These are phyloP conservation scores for Talaromyces sp. DNA, from an alignment of 2,329 filamentous ascomycete species.

Conservation along the genomic window DNA sequence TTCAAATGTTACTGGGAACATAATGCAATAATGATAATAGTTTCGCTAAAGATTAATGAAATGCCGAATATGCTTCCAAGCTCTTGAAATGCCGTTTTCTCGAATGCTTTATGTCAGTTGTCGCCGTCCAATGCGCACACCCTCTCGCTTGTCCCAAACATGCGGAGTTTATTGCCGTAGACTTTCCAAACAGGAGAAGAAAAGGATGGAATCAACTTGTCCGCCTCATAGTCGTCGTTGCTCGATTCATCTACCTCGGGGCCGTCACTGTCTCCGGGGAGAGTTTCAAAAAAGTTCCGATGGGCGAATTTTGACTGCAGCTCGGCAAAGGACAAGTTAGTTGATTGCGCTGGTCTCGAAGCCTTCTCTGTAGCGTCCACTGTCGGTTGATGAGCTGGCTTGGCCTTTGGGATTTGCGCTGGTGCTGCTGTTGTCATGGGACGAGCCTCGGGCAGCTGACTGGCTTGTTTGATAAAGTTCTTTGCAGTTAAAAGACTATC, in stretches of 20 bases:
- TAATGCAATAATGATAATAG: neutral
- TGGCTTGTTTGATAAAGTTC: conserved; percentile 51
- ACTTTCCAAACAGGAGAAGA: conserved; percentile 50
- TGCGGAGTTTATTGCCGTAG: conserved; percentile 54
- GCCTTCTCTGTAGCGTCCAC: neutral
- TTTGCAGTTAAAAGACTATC: conserved; percentile 57
- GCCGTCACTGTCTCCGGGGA: neutral
- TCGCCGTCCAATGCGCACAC: conserved; percentile 27
- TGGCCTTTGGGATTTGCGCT: neutral
- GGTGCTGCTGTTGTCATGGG: neutral
- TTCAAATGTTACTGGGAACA: neutral
- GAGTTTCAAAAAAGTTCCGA: conserved; percentile 23
- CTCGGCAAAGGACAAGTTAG: neutral
- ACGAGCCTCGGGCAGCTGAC: conserved; percentile 35
- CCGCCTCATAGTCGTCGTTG: conserved; percentile 15
- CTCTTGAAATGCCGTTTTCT: neutral
- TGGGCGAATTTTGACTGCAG: conserved; percentile 21
- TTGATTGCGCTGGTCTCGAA: neutral
- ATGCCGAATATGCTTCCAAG: neutral
- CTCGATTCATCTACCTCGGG: conserved; percentile 11
- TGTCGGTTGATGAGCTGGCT: neutral
- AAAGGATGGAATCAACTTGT: conserved; percentile 47
- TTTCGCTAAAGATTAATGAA: neutral
- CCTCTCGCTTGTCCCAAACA: conserved; percentile 55
- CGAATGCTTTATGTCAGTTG: neutral